These are phyloP conservation scores for Fusarium sp. DNA, from an alignment of 2,329 filamentous ascomycete species.

Conservation along the genomic window DNA sequence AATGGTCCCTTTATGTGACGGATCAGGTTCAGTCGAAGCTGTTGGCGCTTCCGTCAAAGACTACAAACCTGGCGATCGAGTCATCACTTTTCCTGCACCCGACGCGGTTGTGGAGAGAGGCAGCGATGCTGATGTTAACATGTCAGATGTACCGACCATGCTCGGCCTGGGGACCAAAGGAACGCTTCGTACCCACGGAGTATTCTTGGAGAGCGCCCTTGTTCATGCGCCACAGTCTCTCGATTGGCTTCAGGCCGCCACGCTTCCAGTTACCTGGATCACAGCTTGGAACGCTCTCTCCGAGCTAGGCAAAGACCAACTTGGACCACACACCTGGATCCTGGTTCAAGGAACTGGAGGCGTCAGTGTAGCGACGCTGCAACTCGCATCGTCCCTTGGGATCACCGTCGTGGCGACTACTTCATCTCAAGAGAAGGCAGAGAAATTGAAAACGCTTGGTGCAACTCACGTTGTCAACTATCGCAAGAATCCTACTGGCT, in stretches of 20 bases:
- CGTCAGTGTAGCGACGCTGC: constrained; percentile 50
- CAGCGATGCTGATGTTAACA: constrained; percentile 36
- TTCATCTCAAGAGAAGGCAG: constrained; percentile 63
- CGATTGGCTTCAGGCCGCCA: constrained; percentile 50
- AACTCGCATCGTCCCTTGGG: constrained; percentile 58
- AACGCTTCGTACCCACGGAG: constrained; percentile 64
- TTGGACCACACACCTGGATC: constrained; percentile 48
- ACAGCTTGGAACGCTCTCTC: constrained; percentile 64
- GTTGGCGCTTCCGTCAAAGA: constrained; percentile 61
- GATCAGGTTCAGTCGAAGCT: constrained; percentile 55
- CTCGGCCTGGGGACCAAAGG: constrained; percentile 68
- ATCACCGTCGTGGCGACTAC: constrained; percentile 68
- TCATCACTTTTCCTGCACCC: constrained; percentile 58
- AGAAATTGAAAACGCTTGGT: constrained; percentile 63
- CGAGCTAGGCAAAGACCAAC: constrained; percentile 53
- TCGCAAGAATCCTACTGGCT: constrained; percentile 59
- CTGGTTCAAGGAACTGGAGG: constrained; percentile 54
- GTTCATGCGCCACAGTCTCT: constrained; percentile 60
- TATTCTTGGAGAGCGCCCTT: constrained; percentile 66
- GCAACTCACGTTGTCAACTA: constrained; percentile 71
- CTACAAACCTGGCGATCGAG: constrained; percentile 63
- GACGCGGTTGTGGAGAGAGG: constrained; percentile 12
- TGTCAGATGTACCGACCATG: constrained; percentile 51
- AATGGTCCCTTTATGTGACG: constrained; percentile 50
- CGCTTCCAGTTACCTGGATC: constrained; percentile 58